Evolutionary conservation across 2,329 filamentous ascomycete species (phyloP), one percentile per base, ranked within the genome.

Genomic region (Tolypocladium nubicola): DNA sequence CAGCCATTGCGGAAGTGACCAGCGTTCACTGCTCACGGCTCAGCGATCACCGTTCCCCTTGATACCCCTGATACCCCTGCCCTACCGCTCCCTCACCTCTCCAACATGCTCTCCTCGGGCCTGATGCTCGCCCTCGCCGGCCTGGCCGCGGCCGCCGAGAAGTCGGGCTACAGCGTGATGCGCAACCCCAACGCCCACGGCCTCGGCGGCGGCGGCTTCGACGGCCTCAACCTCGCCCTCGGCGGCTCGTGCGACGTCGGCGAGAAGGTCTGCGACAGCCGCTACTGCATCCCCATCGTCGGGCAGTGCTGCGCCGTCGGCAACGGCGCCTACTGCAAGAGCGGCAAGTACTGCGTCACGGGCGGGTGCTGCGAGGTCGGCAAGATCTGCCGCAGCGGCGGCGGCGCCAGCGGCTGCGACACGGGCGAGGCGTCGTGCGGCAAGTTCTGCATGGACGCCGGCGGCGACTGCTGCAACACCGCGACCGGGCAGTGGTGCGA

Each of bases 311-410:
- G 68, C 55, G 53, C 45, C 58, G 58, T 56, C 45, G 63, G 66
- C 52, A 58, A 59, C 19, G 67, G 68, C 39, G 57, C 64, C 16
- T 73, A 66, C 58, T 73, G 71, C 61, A 63, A 66, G 9, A n/a
- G 53, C 14, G 70, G 67, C 7, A 61, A 66, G 23, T 65, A 65
- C 58, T 73, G 71, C 56, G 58, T 62, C 40, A 8, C 49, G 3
- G 60, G 63, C 6, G 69, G 69, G n/a, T 73, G 71, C 62, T 73
- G 71, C 54, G 58, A 61, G 14, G 55, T 61, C n/a, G 71, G 71
- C 54, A 58, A 54, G 35, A 64, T 63, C 57, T 30, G 49, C 21
- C 26, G 21, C 3, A 47, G 50, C 1, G 19, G 47, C 49, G 8
- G 55, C 43, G 41, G 52, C 13, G 49, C 53, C 39, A 38, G 52